These are phyloP conservation scores for Lodderomyces parapsilosis DNA, from an alignment of 1,139 yeast species.

Conservation along the genomic window DNA sequence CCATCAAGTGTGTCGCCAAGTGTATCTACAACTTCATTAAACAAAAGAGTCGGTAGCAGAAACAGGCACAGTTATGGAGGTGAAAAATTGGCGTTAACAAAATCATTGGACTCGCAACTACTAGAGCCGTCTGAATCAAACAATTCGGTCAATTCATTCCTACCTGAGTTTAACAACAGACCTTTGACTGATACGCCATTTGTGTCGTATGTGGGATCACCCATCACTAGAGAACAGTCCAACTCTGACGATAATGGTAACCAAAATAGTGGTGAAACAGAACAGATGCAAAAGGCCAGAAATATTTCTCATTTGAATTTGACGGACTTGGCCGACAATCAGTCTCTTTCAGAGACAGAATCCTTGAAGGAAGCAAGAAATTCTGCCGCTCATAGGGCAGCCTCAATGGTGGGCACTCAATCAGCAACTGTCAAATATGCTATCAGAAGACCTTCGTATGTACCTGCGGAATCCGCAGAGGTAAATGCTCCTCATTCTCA, in stretches of 20 bases:
- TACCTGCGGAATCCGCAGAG: not conserved
- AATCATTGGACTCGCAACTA: conserved; percentile 30
- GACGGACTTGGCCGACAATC: conserved; percentile 25
- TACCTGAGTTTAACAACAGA: conserved; percentile 65
- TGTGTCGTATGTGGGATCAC: conserved; percentile 55
- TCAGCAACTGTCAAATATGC: conserved; percentile 2
- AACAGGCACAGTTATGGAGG: conserved; percentile 14
- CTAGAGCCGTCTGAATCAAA: conserved; percentile 19
- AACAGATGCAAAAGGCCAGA: conserved; percentile 24
- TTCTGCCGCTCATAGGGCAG: conserved; percentile 13
- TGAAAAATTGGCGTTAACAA: conserved; percentile 23
- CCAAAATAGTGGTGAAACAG: conserved; percentile 11
- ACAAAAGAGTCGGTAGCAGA: conserved; percentile 1
- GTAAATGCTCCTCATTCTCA: not conserved
- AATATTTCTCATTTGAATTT: conserved; percentile 46
- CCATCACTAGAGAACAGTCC: conserved; percentile 36
- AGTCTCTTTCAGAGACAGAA: conserved; percentile 15
- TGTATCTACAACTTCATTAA: conserved; percentile 6
- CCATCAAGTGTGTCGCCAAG: conserved; percentile 14
- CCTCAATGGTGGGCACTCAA: conserved; percentile 10
- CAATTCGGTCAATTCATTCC: conserved; percentile 16
- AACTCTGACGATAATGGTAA: conserved; percentile 22
- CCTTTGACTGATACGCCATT: conserved; percentile 75
- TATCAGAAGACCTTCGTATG: conserved; percentile 5
- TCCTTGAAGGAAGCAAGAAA: conserved; percentile 9